Conservation (phyloP, 2,329 filamentous ascomycete species). For the Colletotrichum sp. region DNA sequence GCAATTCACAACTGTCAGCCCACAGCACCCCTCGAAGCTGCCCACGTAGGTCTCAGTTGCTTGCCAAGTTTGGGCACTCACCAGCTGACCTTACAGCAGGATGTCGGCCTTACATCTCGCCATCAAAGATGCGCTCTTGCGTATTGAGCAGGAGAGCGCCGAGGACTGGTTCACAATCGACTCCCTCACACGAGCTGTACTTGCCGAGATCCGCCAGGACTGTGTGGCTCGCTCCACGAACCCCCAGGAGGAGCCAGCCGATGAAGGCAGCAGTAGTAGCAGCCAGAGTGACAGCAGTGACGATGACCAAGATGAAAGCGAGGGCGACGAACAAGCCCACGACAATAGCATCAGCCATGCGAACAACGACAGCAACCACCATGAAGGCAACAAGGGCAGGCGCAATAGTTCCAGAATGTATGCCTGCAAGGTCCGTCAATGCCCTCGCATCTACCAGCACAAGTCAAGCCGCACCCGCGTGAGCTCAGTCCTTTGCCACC, state of each 20-base stretch:
- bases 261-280: background rate
- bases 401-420: background rate
- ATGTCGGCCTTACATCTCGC: background rate
- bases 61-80: rapidly evolving
- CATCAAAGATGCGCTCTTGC: background rate
- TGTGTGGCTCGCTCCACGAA: background rate
- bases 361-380: background rate
- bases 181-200: background rate
- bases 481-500: background rate
- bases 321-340: background rate
- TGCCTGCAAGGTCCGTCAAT: background rate
- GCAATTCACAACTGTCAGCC: background rate
- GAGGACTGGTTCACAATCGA: background rate
- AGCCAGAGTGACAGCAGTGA: background rate
- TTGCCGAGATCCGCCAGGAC: background rate
- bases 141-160: background rate
- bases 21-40: background rate
- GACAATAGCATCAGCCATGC: background rate
- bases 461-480: background rate
- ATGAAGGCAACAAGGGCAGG: background rate
- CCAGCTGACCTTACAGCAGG: background rate
- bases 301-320: background rate
- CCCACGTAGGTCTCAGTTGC: background rate
- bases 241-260: background rate
- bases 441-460: background rate